These are phyloP conservation scores for Micractinium conductrix DNA, from an alignment of 139 green algal species.

Conservation along the genomic window DNA sequence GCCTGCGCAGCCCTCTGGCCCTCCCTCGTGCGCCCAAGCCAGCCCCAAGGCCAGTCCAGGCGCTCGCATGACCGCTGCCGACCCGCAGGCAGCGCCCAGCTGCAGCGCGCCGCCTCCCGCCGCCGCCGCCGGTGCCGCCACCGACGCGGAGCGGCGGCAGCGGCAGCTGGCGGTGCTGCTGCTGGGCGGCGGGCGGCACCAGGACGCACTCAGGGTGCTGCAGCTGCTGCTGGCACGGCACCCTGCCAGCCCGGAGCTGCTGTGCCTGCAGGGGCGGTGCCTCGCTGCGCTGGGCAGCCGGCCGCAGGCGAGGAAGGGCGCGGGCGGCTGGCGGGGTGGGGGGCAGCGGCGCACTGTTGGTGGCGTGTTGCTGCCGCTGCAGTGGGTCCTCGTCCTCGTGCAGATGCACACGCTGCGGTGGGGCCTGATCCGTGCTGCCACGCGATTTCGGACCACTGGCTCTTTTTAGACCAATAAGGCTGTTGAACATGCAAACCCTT, in stretches of 20 bases:
- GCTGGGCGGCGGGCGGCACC: neutral
- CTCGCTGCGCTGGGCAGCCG: conserved; percentile 50
- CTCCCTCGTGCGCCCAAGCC: no score
- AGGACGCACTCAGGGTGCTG: conserved; percentile 48
- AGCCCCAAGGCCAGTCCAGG: neutral
- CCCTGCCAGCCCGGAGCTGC: conserved; percentile 42
- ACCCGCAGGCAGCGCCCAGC: neutral
- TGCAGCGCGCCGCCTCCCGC: neutral
- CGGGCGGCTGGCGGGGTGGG: no score
- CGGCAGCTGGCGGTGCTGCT: conserved; percentile 4
- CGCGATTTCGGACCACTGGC: neutral
- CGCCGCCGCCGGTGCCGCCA: neutral
- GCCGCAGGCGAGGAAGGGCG: conserved; percentile 53
- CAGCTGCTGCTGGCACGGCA: conserved; percentile 21
- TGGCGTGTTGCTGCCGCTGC: no score
- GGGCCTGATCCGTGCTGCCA: neutral
- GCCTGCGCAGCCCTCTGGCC: no score
- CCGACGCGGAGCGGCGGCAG: neutral
- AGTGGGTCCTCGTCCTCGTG: no score
- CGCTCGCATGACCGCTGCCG: neutral
- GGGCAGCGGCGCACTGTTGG: no score
- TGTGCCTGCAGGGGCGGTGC: conserved; percentile 64
- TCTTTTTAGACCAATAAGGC: neutral
- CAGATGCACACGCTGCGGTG: no score
- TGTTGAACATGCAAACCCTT: neutral